phyloP scores from a whole-genome alignment of 2,329 filamentous ascomycete species.

The Colletotrichum tabaci region DNA sequence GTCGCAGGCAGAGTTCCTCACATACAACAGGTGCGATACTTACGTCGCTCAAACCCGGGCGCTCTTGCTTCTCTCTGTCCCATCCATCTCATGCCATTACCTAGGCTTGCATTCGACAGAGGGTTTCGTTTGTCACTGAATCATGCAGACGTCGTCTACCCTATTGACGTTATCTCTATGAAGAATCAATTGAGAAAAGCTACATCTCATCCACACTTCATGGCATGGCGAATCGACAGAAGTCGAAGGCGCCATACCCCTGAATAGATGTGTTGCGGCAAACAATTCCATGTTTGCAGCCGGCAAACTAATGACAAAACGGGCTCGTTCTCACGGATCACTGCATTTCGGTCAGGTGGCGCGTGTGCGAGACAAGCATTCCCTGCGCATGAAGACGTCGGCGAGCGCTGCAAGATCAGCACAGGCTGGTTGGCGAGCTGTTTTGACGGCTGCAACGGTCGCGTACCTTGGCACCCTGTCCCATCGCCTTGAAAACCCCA shows the following conservation, averaged over 20 bases:
- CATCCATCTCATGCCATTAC: background rate
- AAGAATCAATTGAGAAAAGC: background rate
- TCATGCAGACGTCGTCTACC: background rate
- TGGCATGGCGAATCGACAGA: background rate
- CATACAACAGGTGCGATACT: background rate
- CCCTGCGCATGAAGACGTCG: constrained; percentile 22
- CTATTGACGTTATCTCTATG: background rate
- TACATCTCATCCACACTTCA: background rate
- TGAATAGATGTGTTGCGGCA: background rate
- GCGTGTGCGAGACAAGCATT: constrained; percentile 3
- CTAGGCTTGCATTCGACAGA: background rate
- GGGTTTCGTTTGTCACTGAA: constrained; percentile 3
- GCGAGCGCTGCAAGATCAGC: constrained; percentile 4
- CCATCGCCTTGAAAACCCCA: background rate
- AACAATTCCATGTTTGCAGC: background rate
- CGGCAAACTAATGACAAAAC: no score
- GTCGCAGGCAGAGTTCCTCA: background rate
- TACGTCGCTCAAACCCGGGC: background rate
- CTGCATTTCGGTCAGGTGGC: background rate
- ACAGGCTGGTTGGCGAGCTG: constrained; percentile 8
- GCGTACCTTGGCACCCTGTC: background rate
- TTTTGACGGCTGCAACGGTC: constrained; percentile 6
- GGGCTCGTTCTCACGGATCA: background rate
- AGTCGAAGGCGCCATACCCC: background rate
- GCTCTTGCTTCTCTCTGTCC: constrained; percentile 5